phyloP scores from a whole-genome alignment of 1,139 yeast genomes.

The Candida anutae region DNA sequence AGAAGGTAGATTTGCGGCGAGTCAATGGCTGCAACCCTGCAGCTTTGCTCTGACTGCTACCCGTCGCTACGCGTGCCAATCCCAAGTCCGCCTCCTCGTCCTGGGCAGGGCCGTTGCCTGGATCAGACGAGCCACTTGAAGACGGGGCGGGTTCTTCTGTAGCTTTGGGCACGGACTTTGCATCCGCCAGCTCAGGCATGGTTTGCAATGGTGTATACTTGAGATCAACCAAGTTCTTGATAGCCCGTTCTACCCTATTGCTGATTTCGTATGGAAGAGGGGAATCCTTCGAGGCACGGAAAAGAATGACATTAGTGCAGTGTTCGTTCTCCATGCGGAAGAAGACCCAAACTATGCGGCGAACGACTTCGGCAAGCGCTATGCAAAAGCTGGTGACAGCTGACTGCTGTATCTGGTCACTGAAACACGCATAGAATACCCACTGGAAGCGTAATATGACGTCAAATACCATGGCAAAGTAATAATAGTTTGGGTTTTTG shows the following conservation, averaged over 20 bases:
- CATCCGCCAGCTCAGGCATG: constrained; percentile 3
- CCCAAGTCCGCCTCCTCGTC: constrained; percentile 10
- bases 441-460: constrained; percentile 79
- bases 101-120: not conserved
- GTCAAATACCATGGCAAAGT: constrained; percentile 65
- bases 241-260: constrained; percentile 29
- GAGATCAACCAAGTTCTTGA: constrained; percentile 31
- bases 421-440: constrained; percentile 75
- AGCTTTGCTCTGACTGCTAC: constrained; percentile 3
- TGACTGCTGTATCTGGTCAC: constrained; percentile 74
- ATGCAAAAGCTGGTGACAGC: constrained; percentile 83
- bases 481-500: constrained; percentile 53
- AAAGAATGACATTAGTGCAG: constrained; percentile 75
- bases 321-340: constrained; percentile 97
- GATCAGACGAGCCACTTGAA: not conserved
- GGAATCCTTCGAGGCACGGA: constrained; percentile 80
- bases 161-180: constrained; percentile 2
- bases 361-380: constrained; percentile 70
- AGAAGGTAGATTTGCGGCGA: constrained; percentile 28
- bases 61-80: constrained; percentile 4
- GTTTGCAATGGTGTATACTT: constrained; percentile 12
- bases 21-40: constrained; percentile 5
- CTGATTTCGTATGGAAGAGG: constrained; percentile 70
- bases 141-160: not conserved
- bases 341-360: constrained; percentile 83